Base-by-base conservation (phyloP, 2,329 filamentous ascomycete species). In the Fusarium pseudoanthophilum region DNA sequence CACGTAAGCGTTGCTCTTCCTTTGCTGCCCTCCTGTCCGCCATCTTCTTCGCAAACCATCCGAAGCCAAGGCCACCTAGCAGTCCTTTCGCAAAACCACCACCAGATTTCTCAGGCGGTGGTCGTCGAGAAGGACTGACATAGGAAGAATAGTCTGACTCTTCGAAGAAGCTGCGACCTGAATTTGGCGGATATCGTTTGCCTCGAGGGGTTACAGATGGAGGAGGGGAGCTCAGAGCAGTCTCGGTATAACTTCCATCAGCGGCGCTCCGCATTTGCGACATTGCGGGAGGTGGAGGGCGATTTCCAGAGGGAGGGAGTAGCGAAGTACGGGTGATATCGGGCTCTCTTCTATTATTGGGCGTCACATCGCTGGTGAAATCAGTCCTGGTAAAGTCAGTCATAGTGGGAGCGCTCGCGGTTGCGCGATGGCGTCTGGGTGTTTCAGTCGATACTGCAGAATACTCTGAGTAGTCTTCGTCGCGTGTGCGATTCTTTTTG, bases 41-140 rank as follows among this genome's bases (percentile, higher is more conserved):
- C 80, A 92, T 86, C 79, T 89, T 89, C 82, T 88, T 91, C 11
- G 89, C 88, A 53, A 95, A 83, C 84, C 92, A 93, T 14, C 92
- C 92, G 39, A 92, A 84, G 4, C 92, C 92, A 32, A 93, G 81
- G 4, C 91, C 85, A 14, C 88, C 90, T 56, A 91, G 78, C 20
- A 90, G 75, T 2, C 88, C 88, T 73, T 92, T 89, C 28, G 86
- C 87, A n/a, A 86, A 81, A 2, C 86, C 85, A 70, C 88, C 86
- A 18, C 81, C 82, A 63, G 86, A 82, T 11, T 71, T 82, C 26
- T 85, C 84, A 13, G 85, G 84, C 18, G 83, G 78, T 32, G 85
- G 85, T 49, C 88, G 87, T 60, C 87, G 85, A 49, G 91, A 94
- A 18, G 89, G 91, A 71, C 88, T 92, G 46, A 87, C 84, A 70